Evolutionary conservation across 495 filamentous ascomycete species (phyloP).

Genomic region (Aspergillus sclerotiicarbonarius): DNA sequence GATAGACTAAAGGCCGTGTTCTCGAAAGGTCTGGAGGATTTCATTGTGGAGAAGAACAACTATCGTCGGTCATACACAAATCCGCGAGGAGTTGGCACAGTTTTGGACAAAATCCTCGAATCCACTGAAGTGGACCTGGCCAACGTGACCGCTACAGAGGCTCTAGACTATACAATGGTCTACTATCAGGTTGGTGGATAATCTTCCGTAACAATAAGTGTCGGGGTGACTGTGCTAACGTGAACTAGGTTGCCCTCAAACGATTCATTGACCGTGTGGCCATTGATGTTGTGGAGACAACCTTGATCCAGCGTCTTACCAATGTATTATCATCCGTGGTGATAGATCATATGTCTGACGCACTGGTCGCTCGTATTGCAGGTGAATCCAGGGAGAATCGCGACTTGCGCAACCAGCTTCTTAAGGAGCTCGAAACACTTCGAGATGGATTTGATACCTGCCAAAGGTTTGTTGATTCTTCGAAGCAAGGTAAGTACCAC

Average conservation of each 20-base stretch:
- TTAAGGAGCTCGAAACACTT: conserved; percentile 10
- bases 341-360: conserved; percentile 8
- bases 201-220: conserved; percentile 4
- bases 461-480: not conserved
- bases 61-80: too few species aligned
- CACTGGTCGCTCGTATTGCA: conserved; percentile 11
- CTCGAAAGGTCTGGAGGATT: conserved; percentile 12
- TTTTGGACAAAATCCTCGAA: too few species aligned
- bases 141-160: conserved; percentile 13
- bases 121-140: too few species aligned
- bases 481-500: too few species aligned
- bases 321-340: conserved; percentile 5
- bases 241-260: conserved; percentile 57
- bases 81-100: too few species aligned
- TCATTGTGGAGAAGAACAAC: conserved; percentile 16
- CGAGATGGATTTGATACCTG: conserved; percentile 5
- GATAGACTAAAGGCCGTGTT: conserved; percentile 26
- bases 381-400: conserved; percentile 8
- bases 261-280: conserved; percentile 60
- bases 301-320: conserved; percentile 37
- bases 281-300: conserved; percentile 53
- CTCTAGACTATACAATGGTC: conserved; percentile 28
- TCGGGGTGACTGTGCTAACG: too few species aligned
- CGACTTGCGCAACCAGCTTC: conserved; percentile 10
- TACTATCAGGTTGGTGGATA: conserved; percentile 30